Conservation (phyloP, 345 rosid genomes). For the Salix purpurea region DNA sequence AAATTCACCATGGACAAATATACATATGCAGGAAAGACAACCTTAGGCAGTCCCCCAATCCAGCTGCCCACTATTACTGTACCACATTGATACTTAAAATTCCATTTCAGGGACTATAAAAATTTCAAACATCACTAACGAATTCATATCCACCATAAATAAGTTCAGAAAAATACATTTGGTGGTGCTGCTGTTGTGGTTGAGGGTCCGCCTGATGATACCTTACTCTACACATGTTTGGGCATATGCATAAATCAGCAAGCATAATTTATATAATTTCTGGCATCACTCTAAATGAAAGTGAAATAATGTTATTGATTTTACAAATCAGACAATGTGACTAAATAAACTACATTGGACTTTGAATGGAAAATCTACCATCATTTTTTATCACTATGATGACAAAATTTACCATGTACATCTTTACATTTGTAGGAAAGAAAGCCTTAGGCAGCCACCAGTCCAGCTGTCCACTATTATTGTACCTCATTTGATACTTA, state of each 20-base stretch:
- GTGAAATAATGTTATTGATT: not conserved
- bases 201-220: conserved; percentile 12
- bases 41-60: not conserved
- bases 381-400: not conserved
- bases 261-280: not conserved
- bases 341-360: not conserved
- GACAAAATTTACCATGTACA: not conserved
- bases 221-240: conserved; percentile 1
- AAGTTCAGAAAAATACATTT: not conserved
- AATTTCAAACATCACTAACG: too few species aligned
- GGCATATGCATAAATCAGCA: not conserved
- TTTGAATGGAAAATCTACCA: not conserved
- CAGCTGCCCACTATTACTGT: too few species aligned
- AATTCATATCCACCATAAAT: not conserved
- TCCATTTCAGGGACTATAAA: too few species aligned
- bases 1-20: not conserved
- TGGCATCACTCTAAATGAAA: not conserved
- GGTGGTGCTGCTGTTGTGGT: not conserved
- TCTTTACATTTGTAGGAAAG: not conserved
- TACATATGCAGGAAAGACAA: not conserved
- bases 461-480: too few species aligned
- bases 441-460: not conserved
- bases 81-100: too few species aligned
- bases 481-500: too few species aligned
- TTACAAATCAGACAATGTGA: not conserved